Percentiles rank a stretch among this genome's conserved stretches.
Evolutionary conservation across 1,139 yeast species (phyloP).

Genomic region (Hyphopichia wangnamkhiaoensis): DNA sequence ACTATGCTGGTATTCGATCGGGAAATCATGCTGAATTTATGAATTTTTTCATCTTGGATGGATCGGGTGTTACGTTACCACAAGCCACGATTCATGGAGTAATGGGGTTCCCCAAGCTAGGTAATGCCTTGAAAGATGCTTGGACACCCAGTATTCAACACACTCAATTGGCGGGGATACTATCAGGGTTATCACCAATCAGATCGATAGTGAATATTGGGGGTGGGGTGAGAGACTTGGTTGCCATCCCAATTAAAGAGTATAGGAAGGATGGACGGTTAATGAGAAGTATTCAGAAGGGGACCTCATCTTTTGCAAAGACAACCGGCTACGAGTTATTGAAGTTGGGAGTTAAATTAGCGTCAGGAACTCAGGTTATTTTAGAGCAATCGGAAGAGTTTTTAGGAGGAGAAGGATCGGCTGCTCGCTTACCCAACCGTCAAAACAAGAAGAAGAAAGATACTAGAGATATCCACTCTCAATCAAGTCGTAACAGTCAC

Average conservation of each 20-base stretch:
- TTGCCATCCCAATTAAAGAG: slow-evolving; percentile 73
- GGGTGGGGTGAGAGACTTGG: slow-evolving; percentile 71
- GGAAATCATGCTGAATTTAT: slow-evolving; percentile 86
- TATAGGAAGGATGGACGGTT: slow-evolving; percentile 72
- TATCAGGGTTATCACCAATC: slow-evolving; percentile 83
- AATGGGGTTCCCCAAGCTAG: slow-evolving; percentile 66
- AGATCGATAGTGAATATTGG: slow-evolving; percentile 78
- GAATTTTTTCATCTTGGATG: slow-evolving; percentile 87
- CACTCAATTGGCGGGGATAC: slow-evolving; percentile 75
- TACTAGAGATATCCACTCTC: neutral
- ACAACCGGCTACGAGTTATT: slow-evolving; percentile 81
- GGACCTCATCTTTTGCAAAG: slow-evolving; percentile 74
- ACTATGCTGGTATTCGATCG: slow-evolving; percentile 78
- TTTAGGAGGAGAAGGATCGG: slow-evolving; percentile 67
- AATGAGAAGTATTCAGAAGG: slow-evolving; percentile 71
- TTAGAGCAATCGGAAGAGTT: slow-evolving; percentile 79
- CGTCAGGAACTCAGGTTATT: slow-evolving; percentile 84
- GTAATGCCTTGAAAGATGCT: slow-evolving; percentile 53
- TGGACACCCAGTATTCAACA: slow-evolving; percentile 89
- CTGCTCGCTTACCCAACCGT: slow-evolving; percentile 30
- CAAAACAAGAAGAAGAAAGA: too few relatives aligned
- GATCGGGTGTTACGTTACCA: slow-evolving; percentile 68
- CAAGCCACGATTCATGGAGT: slow-evolving; percentile 71
- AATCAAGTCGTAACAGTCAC: too few relatives aligned
- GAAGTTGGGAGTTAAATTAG: slow-evolving; percentile 80